phyloP scores from a whole-genome alignment of 352 stramenopile genomes.

The Bremia lactucae region DNA sequence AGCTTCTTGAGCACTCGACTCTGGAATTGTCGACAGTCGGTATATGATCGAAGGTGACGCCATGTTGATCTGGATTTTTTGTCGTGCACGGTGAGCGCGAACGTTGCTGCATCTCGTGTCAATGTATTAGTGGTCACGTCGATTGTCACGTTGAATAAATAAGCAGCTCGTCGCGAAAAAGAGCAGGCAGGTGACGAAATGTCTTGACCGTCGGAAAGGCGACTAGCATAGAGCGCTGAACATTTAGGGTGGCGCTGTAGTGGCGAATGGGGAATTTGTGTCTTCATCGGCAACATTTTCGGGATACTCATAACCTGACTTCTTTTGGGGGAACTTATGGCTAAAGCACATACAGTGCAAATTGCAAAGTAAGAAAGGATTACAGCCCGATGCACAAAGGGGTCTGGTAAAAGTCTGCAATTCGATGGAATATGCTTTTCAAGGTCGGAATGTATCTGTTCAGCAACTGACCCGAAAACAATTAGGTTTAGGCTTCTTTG shows the following conservation, averaged over 20 bases:
- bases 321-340: too few relatives aligned
- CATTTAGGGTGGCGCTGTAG: conserved; percentile 30
- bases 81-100: conserved; percentile 30
- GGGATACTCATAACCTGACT: too few relatives aligned
- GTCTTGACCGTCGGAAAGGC: too few relatives aligned
- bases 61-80: conserved; percentile 26
- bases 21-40: conserved; percentile 31
- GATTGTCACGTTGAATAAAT: conserved; percentile 23
- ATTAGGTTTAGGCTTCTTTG: conserved; percentile 6
- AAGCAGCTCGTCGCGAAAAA: conserved; percentile 2
- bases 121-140: conserved; percentile 22
- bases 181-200: too few relatives aligned
- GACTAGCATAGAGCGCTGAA: conserved; percentile 18
- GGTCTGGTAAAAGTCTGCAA: conserved; percentile 9
- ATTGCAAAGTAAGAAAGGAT: conserved; percentile 9
- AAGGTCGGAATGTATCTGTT: conserved; percentile 12
- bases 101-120: conserved; percentile 8
- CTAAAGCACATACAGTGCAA: background rate
- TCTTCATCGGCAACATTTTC: conserved; percentile 12
- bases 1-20: conserved; percentile 18
- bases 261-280: background rate
- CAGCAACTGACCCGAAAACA: conserved; percentile 6
- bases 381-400: conserved; percentile 1
- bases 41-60: conserved; percentile 25
- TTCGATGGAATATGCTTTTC: conserved; percentile 15